These are phyloP conservation scores for Neofusicoccum sp. DNA, from an alignment of 2,329 filamentous ascomycete genomes.

Conservation along the genomic window DNA sequence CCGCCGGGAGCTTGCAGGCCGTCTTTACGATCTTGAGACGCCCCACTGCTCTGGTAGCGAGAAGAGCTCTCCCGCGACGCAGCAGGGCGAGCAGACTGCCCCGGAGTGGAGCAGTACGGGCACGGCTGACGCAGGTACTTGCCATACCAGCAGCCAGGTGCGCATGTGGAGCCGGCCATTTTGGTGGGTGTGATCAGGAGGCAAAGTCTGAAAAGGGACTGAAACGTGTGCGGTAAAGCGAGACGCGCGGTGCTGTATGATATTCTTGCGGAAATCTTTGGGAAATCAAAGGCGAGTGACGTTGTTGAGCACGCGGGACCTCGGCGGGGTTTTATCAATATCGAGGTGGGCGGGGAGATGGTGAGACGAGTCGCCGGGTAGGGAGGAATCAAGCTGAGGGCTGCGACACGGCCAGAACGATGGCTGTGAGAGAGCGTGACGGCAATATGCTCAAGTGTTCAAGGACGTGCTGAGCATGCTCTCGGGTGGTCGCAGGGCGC, in stretches of 20 bases:
- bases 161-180: constrained; percentile 11
- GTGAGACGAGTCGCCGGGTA: constrained; percentile 10
- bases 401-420: background rate
- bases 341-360: constrained; percentile 1
- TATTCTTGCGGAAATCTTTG: background rate
- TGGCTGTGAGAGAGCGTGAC: background rate
- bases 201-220: background rate
- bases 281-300: background rate
- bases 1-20: background rate
- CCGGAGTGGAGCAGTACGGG: background rate
- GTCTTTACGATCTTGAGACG: background rate
- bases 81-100: background rate
- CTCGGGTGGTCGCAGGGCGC: background rate
- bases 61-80: background rate
- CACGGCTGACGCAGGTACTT: constrained; percentile 10
- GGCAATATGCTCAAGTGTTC: background rate
- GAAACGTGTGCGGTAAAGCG: background rate
- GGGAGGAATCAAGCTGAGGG: background rate
- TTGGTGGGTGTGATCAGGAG: background rate
- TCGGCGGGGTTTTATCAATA: constrained; percentile 4
- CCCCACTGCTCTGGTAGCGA: background rate
- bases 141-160: constrained; percentile 10
- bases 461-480: background rate
- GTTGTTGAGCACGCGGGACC: background rate
- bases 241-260: background rate